Evolutionary conservation across 257 asterid species (phyloP).

Genomic region (Perilla frutescens): DNA sequence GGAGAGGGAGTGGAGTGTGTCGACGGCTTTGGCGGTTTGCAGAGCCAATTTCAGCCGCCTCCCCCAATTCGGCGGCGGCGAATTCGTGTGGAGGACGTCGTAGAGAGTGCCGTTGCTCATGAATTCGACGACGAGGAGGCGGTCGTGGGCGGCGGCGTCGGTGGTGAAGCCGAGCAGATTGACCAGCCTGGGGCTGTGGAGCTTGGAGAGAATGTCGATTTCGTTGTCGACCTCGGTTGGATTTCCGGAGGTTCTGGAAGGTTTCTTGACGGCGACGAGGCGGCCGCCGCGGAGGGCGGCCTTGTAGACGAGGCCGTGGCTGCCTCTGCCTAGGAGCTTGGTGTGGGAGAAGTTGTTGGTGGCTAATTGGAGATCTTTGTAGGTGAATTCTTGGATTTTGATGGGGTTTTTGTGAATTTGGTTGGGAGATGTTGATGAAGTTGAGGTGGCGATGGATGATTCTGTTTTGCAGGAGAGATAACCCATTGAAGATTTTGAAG

Average conservation of each 20-base stretch:
- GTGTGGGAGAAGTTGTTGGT: conserved; percentile 74
- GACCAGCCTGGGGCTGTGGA: conserved; percentile 75
- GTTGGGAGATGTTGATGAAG: conserved; percentile 40
- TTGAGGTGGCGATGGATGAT: conserved; percentile 54
- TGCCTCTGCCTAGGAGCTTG: conserved; percentile 76
- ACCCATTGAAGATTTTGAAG: conserved; percentile 59
- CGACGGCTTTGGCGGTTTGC: conserved; percentile 85
- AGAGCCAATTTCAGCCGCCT: conserved; percentile 76
- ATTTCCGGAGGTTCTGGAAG: conserved; percentile 53
- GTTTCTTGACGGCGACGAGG: conserved; percentile 76
- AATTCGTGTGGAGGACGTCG: conserved; percentile 62
- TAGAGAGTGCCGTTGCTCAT: conserved; percentile 88
- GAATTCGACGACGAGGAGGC: conserved; percentile 80
- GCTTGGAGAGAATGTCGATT: conserved; percentile 65
- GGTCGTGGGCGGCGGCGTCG: conserved; percentile 47
- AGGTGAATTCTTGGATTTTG: conserved; percentile 69
- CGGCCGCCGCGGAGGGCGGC: conserved; percentile 76
- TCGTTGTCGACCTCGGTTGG: conserved; percentile 78
- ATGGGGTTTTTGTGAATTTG: conserved; percentile 40
- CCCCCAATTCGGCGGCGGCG: conserved; percentile 77
- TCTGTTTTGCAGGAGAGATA: conserved; percentile 77
- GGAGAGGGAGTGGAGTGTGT: conserved; percentile 59
- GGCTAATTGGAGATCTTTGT: conserved; percentile 77
- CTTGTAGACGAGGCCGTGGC: conserved; percentile 89
- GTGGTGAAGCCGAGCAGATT: conserved; percentile 75